Conservation (phyloP, 2,329 filamentous ascomycete genomes). For the Ilyonectria mors-panacis region DNA sequence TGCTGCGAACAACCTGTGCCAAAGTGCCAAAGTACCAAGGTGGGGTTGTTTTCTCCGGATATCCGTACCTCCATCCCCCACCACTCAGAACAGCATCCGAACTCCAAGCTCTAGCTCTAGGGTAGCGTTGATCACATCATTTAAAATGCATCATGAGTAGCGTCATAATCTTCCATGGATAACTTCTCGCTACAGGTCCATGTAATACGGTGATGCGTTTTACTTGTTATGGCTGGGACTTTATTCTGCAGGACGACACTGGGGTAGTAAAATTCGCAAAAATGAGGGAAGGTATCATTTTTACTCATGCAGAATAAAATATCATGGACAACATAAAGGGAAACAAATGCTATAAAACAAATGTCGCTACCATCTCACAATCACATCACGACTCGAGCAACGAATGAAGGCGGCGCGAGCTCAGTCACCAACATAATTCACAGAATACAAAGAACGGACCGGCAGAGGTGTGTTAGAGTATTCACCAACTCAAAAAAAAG, state of each 20-base stretch:
- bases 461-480: not conserved
- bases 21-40: conserved; percentile 5
- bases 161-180: not conserved
- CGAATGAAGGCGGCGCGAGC: too few relatives aligned
- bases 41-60: conserved; percentile 14
- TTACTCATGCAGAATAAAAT: too few relatives aligned
- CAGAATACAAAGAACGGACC: too few relatives aligned
- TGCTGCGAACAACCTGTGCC: conserved; percentile 21
- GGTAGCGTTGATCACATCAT: not conserved
- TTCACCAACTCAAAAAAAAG: not conserved
- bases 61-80: not conserved
- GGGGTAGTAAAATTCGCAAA: too few relatives aligned
- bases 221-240: too few relatives aligned
- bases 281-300: too few relatives aligned
- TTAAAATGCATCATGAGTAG: not conserved
- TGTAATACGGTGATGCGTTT: not conserved
- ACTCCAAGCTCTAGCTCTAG: not conserved
- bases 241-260: too few relatives aligned
- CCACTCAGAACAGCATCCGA: not conserved
- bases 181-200: not conserved
- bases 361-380: too few relatives aligned
- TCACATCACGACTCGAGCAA: too few relatives aligned
- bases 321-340: too few relatives aligned
- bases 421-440: not conserved
- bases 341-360: too few relatives aligned